These are phyloP conservation scores for Beta lomatogona DNA, from an alignment of 179 eudicot genomes.

Conservation along the genomic window DNA sequence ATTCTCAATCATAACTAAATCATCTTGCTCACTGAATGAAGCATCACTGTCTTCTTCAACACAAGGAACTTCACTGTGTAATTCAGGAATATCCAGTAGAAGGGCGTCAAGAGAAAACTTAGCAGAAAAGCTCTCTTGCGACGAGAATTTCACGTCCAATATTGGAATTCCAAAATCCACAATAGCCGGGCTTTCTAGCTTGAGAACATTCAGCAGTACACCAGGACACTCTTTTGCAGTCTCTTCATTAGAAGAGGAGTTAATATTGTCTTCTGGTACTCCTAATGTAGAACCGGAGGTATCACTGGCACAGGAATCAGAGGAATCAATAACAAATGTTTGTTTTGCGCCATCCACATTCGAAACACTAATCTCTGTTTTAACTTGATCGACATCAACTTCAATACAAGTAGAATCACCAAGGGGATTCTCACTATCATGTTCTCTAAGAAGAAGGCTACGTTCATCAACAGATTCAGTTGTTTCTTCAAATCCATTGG, in stretches of 20 bases:
- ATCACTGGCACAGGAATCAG: constrained; percentile 4
- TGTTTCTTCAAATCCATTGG: constrained; percentile 25
- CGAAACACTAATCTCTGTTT: constrained; percentile 4
- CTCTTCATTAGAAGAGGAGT: constrained; percentile 23
- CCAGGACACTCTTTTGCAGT: constrained; percentile 21
- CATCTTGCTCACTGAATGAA: constrained; percentile 25
- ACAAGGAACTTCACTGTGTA: constrained; percentile 26
- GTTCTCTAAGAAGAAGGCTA: constrained; percentile 9
- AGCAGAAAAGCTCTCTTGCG: constrained; percentile 29
- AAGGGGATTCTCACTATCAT: neutral
- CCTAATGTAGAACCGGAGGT: constrained; percentile 1
- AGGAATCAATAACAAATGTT: constrained; percentile 8
- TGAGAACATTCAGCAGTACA: constrained; percentile 26
- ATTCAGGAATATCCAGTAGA: constrained; percentile 37
- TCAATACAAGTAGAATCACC: constrained; percentile 1
- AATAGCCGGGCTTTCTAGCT: constrained; percentile 30
- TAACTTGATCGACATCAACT: constrained; percentile 12
- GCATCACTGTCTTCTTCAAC: constrained; percentile 27
- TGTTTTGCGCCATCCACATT: constrained; percentile 4
- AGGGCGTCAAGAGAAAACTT: constrained; percentile 54
- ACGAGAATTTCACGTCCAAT: constrained; percentile 72
- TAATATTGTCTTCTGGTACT: constrained; percentile 3
- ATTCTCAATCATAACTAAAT: constrained; percentile 28
- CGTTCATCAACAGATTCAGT: constrained; percentile 23
- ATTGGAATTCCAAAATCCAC: constrained; percentile 72